A percentile compares a stretch with the other conserved stretches of the same genome.
Evolutionary conservation across 495 filamentous ascomycete genomes (phyloP).

Genomic region (Geoglossum glabrum): DNA sequence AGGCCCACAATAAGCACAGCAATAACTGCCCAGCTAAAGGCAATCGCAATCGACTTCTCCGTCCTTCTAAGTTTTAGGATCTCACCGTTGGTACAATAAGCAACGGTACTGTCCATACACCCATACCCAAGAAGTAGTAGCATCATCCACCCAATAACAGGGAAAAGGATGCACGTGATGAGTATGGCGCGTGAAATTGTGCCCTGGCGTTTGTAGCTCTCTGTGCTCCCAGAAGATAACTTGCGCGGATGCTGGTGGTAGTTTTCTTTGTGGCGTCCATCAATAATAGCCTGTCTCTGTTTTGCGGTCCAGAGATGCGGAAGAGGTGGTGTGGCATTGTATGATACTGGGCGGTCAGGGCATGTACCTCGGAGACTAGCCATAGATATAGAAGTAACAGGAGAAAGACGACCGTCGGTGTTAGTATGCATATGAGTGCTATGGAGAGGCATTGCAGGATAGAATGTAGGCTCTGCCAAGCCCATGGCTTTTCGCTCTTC

Average conservation of each 20-base stretch:
- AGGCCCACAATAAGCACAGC: neutral
- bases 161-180: neutral
- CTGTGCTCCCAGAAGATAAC: neutral
- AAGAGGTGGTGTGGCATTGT: neutral
- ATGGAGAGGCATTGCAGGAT: neutral
- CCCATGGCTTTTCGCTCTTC: neutral
- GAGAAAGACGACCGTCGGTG: neutral
- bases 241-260: neutral
- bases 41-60: neutral
- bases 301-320: conserved; percentile 1
- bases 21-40: neutral
- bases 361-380: neutral
- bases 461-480: neutral
- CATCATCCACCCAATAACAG: neutral
- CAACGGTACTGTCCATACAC: neutral
- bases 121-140: neutral
- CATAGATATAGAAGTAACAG: neutral
- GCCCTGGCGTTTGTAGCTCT: neutral
- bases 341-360: neutral
- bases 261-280: neutral
- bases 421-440: neutral
- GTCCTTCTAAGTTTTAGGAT: neutral
- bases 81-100: neutral
- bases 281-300: neutral
- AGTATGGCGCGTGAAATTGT: neutral